Evolutionary conservation across 768 basidiomycete species (phyloP), one percentile per base, ranked within the genome.

Genomic region (Serendipita sp.): DNA sequence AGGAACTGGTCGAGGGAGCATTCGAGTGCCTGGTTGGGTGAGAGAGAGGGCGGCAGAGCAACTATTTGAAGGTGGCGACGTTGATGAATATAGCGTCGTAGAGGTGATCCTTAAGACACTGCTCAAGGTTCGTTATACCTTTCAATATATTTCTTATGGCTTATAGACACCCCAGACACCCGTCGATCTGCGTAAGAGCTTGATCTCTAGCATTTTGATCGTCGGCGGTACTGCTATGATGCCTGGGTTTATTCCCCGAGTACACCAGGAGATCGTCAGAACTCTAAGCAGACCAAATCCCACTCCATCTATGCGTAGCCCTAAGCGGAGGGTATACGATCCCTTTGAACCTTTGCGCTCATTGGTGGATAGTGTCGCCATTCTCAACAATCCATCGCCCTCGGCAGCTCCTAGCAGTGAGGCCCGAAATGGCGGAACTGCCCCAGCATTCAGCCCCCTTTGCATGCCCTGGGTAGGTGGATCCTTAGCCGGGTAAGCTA

Each of bases 1-100:
- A 11, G 86, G 87, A 0, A 86, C 86, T 0, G 89, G 88, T 2
- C 76, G 80, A 5, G 91, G 88, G 0, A 91, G 86, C 0, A 73
- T 96, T 52, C 77, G 89, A 50, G 82, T 98, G 48, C 95, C 95
- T 1, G 95, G 95, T 2, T 99, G 96, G 96, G 80, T 99, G 44
- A 76, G 95, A 46, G 95, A 98, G 72, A 79, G 94, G 13, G 87
- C 87, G 0, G 84, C 93, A 1, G 96, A 98, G 72, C 80, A 95
- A 3, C 75, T 97, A 8, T 97, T 96, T 66, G 89, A 91, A 70
- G 85, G 86, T 0, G 90, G 89, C 3, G 91, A 93, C 68, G 84
- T 91, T 8, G 92, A 95, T 68, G 88, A 92, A 73, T 81, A 80
- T 66, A 91, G 88, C 66, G 76, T 94, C 4, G 87, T 90, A 0